Evolutionary conservation across 169 alveolate genomes (phyloP), one percentile per base, ranked within the genome.

Genomic region (Plasmodium gallinaceum): DNA sequence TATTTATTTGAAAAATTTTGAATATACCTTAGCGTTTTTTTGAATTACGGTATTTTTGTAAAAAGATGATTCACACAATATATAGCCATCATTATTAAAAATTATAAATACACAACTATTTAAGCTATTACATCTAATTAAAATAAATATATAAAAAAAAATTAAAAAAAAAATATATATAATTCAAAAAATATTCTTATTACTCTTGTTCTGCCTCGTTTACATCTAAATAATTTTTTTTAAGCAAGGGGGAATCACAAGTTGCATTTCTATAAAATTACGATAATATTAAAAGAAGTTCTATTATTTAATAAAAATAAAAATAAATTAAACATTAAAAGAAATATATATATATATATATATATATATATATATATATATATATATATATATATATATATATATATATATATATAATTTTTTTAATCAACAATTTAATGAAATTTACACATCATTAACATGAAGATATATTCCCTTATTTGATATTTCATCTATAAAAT

Each of bases 201-300:
- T 80, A 86, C 92, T 86, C 88, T 16, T 70, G 9, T 65, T 70
- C 87, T 61, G 92, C 92, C 39, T 86, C 92, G 32, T 71, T 61
- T 73, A 86, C 43, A 39, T 70, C 85, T 61, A 71, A 52, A 37
- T 86, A 86, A 24, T 70, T 86, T 71, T 54, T 86, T 73, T 64
- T 86, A 24, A 86, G 69, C 52, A 86, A 18, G 0, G 92, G 92
- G 18, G 39, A 43, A 39, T 86, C 92, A 64, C 92, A 86, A 20
- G 62, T 61, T 16, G 92, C 92, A 51, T 51, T 71, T 86, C 92
- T 86, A 60, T 74, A 45, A 60, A 54, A 60, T 42, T 20, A 22
- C 42, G 20, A 58, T 45, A 45, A 45, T 32, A 14, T 14, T 14
- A 48, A 57, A 64, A 64, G 7, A 18, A 69, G 20, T 62, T 37